phyloP scores from a whole-genome alignment of 495 filamentous ascomycete species.

The Podospora didyma region DNA sequence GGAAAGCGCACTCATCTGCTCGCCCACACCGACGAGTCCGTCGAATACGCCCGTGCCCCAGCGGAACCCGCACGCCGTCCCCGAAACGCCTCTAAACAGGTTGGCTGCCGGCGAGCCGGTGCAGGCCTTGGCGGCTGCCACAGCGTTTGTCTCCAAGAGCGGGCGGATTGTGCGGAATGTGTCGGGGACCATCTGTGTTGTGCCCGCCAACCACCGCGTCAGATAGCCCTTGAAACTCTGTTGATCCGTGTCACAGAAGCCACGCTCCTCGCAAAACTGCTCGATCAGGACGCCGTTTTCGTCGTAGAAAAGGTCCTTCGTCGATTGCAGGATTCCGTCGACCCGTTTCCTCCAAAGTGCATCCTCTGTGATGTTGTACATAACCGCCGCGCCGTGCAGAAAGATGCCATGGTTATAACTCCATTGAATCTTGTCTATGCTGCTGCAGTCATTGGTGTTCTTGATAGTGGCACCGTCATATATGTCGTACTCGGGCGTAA shows the following conservation, averaged over 20 bases:
- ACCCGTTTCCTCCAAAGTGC: slow-evolving; percentile 53
- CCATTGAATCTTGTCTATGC: slow-evolving; percentile 64
- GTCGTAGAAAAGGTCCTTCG: slow-evolving; percentile 54
- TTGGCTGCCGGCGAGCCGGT: slow-evolving; percentile 49
- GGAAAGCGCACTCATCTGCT: slow-evolving; percentile 68
- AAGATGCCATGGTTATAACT: slow-evolving; percentile 73
- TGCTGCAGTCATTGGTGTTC: slow-evolving; percentile 41
- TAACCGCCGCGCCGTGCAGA: slow-evolving; percentile 67
- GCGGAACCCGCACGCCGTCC: slow-evolving; percentile 51
- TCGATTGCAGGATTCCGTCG: slow-evolving; percentile 51
- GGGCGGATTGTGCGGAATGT: slow-evolving; percentile 53
- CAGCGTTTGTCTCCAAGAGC: slow-evolving; percentile 53
- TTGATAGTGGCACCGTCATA: slow-evolving; percentile 62
- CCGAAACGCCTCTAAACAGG: slow-evolving; percentile 41
- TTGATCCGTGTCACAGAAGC: slow-evolving; percentile 67
- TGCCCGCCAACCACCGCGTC: slow-evolving; percentile 63
- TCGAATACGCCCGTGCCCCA: slow-evolving; percentile 41
- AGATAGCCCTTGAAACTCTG: slow-evolving; percentile 73
- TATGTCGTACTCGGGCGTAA: slow-evolving; percentile 57
- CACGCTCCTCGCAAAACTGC: slow-evolving; percentile 62
- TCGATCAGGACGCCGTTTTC: slow-evolving; percentile 61
- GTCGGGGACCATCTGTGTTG: slow-evolving; percentile 62
- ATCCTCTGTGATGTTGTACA: slow-evolving; percentile 65
- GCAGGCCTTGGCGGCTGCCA: slow-evolving; percentile 60
- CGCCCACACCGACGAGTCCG: slow-evolving; percentile 53